Base-by-base conservation (phyloP, 331 rosid species). In the Phaseolus coccineus region DNA sequence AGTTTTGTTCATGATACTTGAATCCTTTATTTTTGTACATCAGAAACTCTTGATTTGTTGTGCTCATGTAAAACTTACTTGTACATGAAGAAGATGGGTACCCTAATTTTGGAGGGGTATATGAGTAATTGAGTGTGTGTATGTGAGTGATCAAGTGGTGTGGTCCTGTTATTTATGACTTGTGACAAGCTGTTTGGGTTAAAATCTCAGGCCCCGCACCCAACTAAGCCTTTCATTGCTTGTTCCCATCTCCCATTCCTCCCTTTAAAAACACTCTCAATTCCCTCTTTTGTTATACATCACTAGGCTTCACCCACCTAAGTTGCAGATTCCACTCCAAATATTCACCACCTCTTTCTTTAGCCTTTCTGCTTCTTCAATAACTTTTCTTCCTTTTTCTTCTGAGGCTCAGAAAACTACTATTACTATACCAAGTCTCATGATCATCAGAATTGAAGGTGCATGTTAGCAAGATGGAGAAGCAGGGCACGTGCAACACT, bases 401-500 rank as follows among this genome's bases (percentile, higher is more conserved):
- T 55, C 35, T 53, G 69, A 64, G 75, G 19, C 31, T 12, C 33
- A 50, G 74, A 81, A 62, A 78, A 59, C 7, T 59, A 24, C 69
- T 55, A 37, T 55, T 40, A 16, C 44, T 37, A 68, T 28, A 62
- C 53, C 59, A 53, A 62, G 67, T 16, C 14, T 5, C 27, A 22
- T 4, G 40, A 73, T 33, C 14, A 24, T 63, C 30, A 51, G 55
- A 71, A 64, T 15, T 35, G 25, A 63, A 80, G 94, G 90, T 84
- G 96, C 84, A 89, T 85, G 93, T 80, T 88, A 85, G 84, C 99
- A 84, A 74, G 99, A 93, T 96, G 99, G 99, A 96, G 99, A 93
- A 96, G 99, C 99, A 96, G 98, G 98, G 99, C 99, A 96, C 99
- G 99, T 96, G 98, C 98, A 93, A 87, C 85, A 77, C 93, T 91